A percentile compares a stretch with the other conserved stretches of the same genome.
Conservation (phyloP, 192 early-diverging fungal species). For the Entomortierella lignicola region DNA sequence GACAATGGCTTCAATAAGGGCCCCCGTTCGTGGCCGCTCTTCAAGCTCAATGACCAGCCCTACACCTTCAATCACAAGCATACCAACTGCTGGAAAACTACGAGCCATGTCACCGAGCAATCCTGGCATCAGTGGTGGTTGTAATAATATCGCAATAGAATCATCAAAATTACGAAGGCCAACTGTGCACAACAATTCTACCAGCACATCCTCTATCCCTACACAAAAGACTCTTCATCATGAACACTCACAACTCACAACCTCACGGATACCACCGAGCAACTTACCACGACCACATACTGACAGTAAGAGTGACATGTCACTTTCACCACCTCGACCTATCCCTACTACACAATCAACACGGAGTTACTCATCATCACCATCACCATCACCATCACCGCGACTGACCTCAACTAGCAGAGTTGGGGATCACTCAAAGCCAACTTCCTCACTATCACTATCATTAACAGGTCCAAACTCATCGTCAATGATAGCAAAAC, state of each 20-base stretch:
- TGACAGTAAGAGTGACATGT: background rate
- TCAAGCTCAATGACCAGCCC: conserved; percentile 17
- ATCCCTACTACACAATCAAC: no score
- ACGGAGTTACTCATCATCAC: conserved; percentile 1
- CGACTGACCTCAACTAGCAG: conserved; percentile 6
- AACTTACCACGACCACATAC: conserved; percentile 7
- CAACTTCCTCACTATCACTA: background rate
- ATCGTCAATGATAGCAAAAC: conserved; percentile 16
- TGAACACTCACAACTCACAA: background rate
- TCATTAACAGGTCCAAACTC: background rate
- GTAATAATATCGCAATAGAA: background rate
- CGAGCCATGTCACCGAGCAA: background rate
- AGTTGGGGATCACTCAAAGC: conserved; percentile 13
- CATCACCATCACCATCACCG: conserved; percentile 17
- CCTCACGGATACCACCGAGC: background rate
- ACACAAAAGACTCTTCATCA: conserved; percentile 3
- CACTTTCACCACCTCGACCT: conserved; percentile 7
- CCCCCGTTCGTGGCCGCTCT: conserved; percentile 30
- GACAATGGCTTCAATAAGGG: conserved; percentile 13
- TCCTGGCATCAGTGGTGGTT: background rate
- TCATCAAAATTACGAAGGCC: conserved; percentile 30
- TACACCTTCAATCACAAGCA: background rate
- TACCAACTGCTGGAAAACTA: background rate
- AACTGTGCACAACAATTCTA: conserved; percentile 16
- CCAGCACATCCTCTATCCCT: conserved; percentile 13